Conservation (phyloP, 495 filamentous ascomycete species). For the Zalerion maritima region DNA sequence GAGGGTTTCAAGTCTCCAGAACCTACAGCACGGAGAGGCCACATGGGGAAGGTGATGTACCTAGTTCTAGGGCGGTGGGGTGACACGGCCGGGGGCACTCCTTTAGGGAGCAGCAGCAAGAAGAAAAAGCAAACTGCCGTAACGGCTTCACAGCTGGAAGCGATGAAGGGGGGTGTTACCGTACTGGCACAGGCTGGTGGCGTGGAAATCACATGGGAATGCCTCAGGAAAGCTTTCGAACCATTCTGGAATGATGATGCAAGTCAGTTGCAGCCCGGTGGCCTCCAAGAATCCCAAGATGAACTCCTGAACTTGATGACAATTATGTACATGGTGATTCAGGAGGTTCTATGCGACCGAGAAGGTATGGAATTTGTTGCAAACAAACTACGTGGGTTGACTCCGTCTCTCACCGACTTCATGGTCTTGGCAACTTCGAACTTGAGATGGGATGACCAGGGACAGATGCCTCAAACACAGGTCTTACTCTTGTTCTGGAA, state of each 20-base stretch:
- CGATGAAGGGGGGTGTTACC: constrained; percentile 50
- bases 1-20: constrained; percentile 31
- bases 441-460: constrained; percentile 76
- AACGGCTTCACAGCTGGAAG: constrained; percentile 44
- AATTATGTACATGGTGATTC: constrained; percentile 56
- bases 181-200: constrained; percentile 46
- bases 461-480: constrained; percentile 37
- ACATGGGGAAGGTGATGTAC: constrained; percentile 65
- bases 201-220: constrained; percentile 43
- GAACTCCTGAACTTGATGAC: constrained; percentile 49
- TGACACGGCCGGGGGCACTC: constrained; percentile 43
- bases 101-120: constrained; percentile 16
- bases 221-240: constrained; percentile 45
- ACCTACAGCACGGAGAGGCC: constrained; percentile 39
- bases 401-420: constrained; percentile 56
- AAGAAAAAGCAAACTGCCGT: constrained; percentile 31
- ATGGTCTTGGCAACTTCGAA: constrained; percentile 61
- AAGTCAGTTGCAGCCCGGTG: constrained; percentile 9
- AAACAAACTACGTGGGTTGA: constrained; percentile 34
- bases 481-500: constrained; percentile 84
- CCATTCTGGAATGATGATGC: constrained; percentile 31
- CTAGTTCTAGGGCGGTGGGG: constrained; percentile 65
- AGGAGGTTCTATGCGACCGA: constrained; percentile 42
- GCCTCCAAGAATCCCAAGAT: constrained; percentile 28
- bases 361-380: constrained; percentile 23